phyloP scores from a whole-genome alignment of 495 filamentous ascomycete genomes.

The Penicillium egyptiacum region DNA sequence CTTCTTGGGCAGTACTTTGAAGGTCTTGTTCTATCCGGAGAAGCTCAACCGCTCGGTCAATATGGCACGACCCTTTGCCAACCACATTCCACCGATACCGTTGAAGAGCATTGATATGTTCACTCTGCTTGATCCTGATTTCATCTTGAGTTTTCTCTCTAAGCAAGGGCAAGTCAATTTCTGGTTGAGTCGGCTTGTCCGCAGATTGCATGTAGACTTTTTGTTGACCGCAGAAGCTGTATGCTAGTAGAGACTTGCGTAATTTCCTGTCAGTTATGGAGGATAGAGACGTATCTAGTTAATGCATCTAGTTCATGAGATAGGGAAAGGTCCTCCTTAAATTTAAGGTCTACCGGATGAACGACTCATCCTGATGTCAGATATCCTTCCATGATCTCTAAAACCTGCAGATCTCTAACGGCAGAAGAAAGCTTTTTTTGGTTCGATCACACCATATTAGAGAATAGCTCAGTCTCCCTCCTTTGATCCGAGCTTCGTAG shows the following conservation, averaged over 20 bases:
- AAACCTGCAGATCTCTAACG: background rate
- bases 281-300: background rate
- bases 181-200: background rate
- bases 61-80: background rate
- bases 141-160: conserved; percentile 1
- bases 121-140: background rate
- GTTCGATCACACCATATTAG: too few species aligned
- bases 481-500: conserved; percentile 3
- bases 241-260: background rate
- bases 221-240: background rate
- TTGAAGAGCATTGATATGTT: background rate
- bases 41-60: background rate
- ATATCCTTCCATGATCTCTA: background rate
- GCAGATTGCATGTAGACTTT: background rate
- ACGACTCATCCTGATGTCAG: conserved; percentile 7
- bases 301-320: background rate
- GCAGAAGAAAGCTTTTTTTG: conserved; percentile 1
- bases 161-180: background rate
- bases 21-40: conserved; percentile 1
- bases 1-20: background rate
- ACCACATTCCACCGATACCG: conserved; percentile 2
- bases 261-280: background rate
- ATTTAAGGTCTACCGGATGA: background rate
- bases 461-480: conserved; percentile 1
- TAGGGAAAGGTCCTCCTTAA: background rate